Base-by-base conservation (phyloP, 306 rosid genomes). In the Rosa rugosa region DNA sequence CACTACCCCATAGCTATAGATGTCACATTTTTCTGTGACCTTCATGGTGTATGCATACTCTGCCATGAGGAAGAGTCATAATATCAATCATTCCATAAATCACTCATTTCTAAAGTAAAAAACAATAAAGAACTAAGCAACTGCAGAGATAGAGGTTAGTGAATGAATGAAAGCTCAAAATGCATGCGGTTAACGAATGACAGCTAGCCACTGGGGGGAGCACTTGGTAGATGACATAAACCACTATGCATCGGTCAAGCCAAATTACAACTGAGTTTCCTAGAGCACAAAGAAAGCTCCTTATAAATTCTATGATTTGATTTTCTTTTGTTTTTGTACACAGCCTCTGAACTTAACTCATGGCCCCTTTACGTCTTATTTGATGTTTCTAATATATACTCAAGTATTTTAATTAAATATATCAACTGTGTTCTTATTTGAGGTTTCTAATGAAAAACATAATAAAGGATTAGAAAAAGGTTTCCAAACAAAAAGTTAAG, bases 1-100 rank as follows among this genome's bases (percentile, higher is more conserved):
- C 79, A 96, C 99, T 44, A 96, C 99, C 8, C 99, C 99, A 17
- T 90, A 96, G 78, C 99, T 96, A 36, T 96, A 93, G 62, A 93
- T 89, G 86, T 96, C 99, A 44, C 99, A 93, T 81, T 96, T 96
- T 79, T 96, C 99, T 20, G 96, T 90, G 27, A 96, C 96, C 90
- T 88, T 96, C 99, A 96, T 96, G 65, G 99, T 91, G 76, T 91
- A 96, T 41, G 99, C 99, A 87, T 96, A 96, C 81, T 96, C 99
- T 96, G 96, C 86, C 80, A 82, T 22, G 69, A 74, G 10, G 50
- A 25, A 71, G 25, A 77, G 72, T 57, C 16, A 79, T 56, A 46
- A 54, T 34, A 27, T 69, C 74, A 81, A 31, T 34, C 77, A 42
- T 11, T 62, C 59, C 53, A 75, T 45, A 18, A 36, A 73, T 18